phyloP scores from a whole-genome alignment of 1,284 basidiomycete genomes.

The Irpex sp. region DNA sequence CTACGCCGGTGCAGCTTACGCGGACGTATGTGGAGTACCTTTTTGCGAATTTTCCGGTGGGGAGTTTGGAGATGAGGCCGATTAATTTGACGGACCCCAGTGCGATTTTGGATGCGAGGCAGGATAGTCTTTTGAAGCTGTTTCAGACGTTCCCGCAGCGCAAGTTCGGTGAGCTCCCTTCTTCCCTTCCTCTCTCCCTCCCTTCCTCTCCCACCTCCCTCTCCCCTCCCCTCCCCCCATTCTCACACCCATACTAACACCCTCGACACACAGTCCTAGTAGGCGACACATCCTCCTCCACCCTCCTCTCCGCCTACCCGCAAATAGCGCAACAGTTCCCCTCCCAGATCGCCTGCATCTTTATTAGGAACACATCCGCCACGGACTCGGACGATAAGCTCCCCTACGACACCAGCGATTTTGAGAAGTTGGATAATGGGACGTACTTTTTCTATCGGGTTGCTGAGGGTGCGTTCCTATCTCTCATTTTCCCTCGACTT shows the following conservation, averaged over 20 bases:
- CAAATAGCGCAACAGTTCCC: slow-evolving; percentile 24
- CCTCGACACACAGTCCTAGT: slow-evolving; percentile 17
- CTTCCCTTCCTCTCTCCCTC: background rate
- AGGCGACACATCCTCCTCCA: slow-evolving; percentile 26
- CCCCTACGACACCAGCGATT: slow-evolving; percentile 25
- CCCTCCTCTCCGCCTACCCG: slow-evolving; percentile 27
- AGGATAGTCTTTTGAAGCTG: slow-evolving; percentile 23
- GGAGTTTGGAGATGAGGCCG: slow-evolving; percentile 28
- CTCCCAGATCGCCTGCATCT: slow-evolving; percentile 27
- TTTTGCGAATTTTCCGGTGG: slow-evolving; percentile 25
- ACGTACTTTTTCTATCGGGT: slow-evolving; percentile 27
- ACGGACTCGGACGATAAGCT: slow-evolving; percentile 28
- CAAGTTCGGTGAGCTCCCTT: slow-evolving; percentile 20
- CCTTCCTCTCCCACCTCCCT: too few species aligned
- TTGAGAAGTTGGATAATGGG: slow-evolving; percentile 23
- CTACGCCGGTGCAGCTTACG: slow-evolving; percentile 27
- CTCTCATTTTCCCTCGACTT: too few species aligned
- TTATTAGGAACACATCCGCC: slow-evolving; percentile 27
- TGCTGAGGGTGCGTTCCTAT: slow-evolving; percentile 18
- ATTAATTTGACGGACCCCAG: slow-evolving; percentile 26
- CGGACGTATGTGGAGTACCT: slow-evolving; percentile 27
- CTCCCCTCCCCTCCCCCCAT: background rate
- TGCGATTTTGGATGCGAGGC: slow-evolving; percentile 24
- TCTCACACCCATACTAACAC: background rate
- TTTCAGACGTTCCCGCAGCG: slow-evolving; percentile 28